Conservation (phyloP, 176 grass and related monocot species). For the Zoysia pacifica region DNA sequence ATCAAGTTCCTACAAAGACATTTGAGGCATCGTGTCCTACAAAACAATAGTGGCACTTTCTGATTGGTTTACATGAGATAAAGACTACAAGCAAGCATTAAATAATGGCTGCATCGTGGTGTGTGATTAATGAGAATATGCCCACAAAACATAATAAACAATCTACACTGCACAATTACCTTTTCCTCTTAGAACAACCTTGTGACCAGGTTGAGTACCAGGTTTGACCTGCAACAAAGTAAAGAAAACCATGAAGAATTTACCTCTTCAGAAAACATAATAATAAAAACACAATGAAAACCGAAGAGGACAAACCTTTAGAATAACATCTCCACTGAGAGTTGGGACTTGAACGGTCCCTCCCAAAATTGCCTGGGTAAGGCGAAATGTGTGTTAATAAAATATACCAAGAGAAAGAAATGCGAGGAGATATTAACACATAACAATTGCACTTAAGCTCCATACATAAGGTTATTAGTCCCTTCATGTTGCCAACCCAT, state of each 20-base stretch:
- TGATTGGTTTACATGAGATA: background rate
- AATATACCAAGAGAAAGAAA: background rate
- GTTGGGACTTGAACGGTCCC: constrained; percentile 97
- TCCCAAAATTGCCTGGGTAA: constrained; percentile 80
- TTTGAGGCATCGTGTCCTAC: background rate
- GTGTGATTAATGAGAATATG: background rate
- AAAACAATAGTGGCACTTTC: background rate
- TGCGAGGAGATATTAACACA: background rate
- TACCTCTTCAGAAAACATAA: background rate
- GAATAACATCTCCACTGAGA: constrained; percentile 82
- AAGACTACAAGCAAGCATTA: background rate
- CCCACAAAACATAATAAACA: background rate
- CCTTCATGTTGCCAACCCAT: background rate
- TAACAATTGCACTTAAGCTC: too few species aligned
- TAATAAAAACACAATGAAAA: background rate
- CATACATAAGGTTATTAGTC: background rate
- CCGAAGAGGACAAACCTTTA: constrained; percentile 61
- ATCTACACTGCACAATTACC: constrained; percentile 44
- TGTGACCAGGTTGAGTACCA: constrained; percentile 94
- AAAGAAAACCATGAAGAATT: background rate
- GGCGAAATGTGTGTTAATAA: background rate
- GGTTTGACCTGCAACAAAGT: constrained; percentile 63
- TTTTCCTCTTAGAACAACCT: constrained; percentile 97
- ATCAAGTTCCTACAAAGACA: background rate
- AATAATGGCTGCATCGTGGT: background rate